These are phyloP conservation scores for Candida michaelii DNA, from an alignment of 805 yeast species.

Conservation along the genomic window DNA sequence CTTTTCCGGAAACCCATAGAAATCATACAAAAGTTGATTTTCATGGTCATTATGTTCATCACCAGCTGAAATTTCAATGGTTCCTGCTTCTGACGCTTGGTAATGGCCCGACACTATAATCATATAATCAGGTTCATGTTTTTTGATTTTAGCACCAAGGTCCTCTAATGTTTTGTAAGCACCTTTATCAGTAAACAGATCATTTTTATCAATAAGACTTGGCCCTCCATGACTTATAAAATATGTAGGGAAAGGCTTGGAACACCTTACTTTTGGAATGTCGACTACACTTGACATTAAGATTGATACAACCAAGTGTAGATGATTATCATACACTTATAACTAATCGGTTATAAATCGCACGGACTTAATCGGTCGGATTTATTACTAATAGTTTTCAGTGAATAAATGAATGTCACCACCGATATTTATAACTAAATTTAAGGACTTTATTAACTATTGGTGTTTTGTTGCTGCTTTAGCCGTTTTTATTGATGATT, in stretches of 20 bases:
- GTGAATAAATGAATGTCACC: too few relatives aligned
- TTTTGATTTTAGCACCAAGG: slow-evolving; percentile 53
- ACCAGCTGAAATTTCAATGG: slow-evolving; percentile 46
- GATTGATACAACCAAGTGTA: too few relatives aligned
- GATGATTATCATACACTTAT: too few relatives aligned
- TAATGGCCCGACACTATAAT: slow-evolving; percentile 77
- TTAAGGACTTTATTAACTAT: too few relatives aligned
- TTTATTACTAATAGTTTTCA: too few relatives aligned
- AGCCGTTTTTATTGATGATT: too few relatives aligned
- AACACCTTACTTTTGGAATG: slow-evolving; percentile 12
- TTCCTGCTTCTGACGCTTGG: slow-evolving; percentile 48
- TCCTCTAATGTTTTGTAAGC: slow-evolving; percentile 54
- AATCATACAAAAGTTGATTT: slow-evolving; percentile 68
- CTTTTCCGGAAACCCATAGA: slow-evolving; percentile 66
- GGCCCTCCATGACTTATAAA: slow-evolving; percentile 88
- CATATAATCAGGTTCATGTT: slow-evolving; percentile 62
- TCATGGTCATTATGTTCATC: slow-evolving; percentile 15
- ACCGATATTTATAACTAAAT: too few relatives aligned
- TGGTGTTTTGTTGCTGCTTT: too few relatives aligned
- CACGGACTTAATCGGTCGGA: too few relatives aligned
- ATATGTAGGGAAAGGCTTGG: slow-evolving; percentile 51
- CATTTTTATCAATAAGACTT: slow-evolving; percentile 60
- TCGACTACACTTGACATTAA: slow-evolving; percentile 1
- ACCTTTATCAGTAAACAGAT: slow-evolving; percentile 54
- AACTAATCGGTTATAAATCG: too few relatives aligned